A percentile compares a stretch with the other conserved stretches of the same genome.
Conservation (phyloP, 2,329 filamentous ascomycete genomes). For the Capronia americana region DNA sequence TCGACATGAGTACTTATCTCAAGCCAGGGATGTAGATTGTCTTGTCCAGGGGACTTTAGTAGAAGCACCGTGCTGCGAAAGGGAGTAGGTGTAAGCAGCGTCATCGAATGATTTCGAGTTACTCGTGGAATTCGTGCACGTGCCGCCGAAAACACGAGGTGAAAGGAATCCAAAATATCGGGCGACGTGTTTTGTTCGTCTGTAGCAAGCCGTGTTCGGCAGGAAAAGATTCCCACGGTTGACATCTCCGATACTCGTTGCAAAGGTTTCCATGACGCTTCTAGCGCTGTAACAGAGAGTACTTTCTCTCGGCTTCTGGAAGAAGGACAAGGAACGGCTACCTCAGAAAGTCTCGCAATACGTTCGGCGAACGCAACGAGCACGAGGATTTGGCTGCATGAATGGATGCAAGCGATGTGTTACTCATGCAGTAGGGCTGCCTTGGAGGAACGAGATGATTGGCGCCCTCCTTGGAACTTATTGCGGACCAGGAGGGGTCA, state of each 20-base stretch:
- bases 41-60: neutral
- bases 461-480: conserved; percentile 31
- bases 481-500: conserved; percentile 29
- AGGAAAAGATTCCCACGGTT: neutral
- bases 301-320: conserved; percentile 3
- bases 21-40: neutral
- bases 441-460: conserved; percentile 24
- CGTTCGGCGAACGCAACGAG: neutral
- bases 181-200: neutral
- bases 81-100: conserved; percentile 2
- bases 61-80: neutral
- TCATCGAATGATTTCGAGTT: neutral
- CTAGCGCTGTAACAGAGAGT: neutral
- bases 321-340: neutral
- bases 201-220: neutral
- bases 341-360: neutral
- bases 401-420: conserved; percentile 6
- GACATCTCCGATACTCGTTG: neutral
- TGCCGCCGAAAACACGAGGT: neutral
- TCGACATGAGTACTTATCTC: neutral
- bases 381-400: conserved; percentile 4
- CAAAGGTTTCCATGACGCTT: neutral
- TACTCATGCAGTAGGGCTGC: conserved; percentile 28
- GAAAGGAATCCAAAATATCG: neutral
- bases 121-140: conserved; percentile 6